Conservation (phyloP, 73 alveolate species). For the Effrenium voratum region DNA sequence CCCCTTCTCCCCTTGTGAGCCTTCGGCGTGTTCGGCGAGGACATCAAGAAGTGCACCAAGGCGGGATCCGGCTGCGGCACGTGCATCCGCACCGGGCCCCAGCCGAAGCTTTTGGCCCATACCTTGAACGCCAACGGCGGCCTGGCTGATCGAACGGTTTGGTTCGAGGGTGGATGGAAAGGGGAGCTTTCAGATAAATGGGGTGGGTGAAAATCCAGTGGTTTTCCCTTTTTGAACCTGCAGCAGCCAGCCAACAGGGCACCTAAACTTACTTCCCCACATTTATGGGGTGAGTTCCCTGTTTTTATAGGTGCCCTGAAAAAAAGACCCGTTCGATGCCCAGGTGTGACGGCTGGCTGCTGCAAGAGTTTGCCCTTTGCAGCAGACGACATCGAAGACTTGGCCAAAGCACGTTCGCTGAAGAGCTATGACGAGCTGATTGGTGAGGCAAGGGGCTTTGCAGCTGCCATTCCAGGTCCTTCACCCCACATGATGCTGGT, state of each 20-base stretch:
- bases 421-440: constrained; percentile 85
- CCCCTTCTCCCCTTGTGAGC: neutral
- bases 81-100: constrained; percentile 91
- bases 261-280: too few species aligned
- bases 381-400: constrained; percentile 83
- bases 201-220: too few species aligned
- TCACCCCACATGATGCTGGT: too few species aligned
- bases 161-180: neutral
- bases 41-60: constrained; percentile 92
- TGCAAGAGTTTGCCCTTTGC: constrained; percentile 82
- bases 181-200: neutral
- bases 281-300: too few species aligned
- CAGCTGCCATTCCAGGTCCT: too few species aligned
- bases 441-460: constrained; percentile 40
- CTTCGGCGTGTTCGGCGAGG: neutral
- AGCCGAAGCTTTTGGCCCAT: constrained; percentile 85
- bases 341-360: constrained; percentile 78
- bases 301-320: neutral
- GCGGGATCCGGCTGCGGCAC: constrained; percentile 93
- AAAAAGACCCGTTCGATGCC: neutral
- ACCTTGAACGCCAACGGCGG: constrained; percentile 75
- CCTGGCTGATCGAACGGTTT: neutral
- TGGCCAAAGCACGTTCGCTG: constrained; percentile 87
- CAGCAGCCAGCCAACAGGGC: too few species aligned
- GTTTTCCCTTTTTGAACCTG: too few species aligned